These are phyloP conservation scores for Penicillium sp. DNA, from an alignment of 2,329 filamentous ascomycete species.

Conservation along the genomic window DNA sequence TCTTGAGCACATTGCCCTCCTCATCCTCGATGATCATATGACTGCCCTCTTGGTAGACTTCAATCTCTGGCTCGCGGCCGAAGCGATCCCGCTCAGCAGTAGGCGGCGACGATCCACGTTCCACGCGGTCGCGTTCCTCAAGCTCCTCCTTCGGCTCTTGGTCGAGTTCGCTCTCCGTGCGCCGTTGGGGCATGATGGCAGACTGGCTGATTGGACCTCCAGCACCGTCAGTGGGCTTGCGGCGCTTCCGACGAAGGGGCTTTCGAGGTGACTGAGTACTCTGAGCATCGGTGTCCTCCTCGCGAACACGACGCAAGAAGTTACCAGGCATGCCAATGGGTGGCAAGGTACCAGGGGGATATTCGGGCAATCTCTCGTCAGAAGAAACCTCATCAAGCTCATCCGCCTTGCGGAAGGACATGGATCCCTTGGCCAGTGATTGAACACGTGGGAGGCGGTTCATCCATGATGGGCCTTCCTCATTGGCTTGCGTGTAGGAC, in stretches of 20 bases:
- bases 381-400: slow-evolving; percentile 64
- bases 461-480: slow-evolving; percentile 93
- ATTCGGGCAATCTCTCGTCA: slow-evolving; percentile 58
- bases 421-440: slow-evolving; percentile 77
- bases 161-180: slow-evolving; percentile 35
- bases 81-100: slow-evolving; percentile 33
- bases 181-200: slow-evolving; percentile 72
- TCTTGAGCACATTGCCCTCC: slow-evolving; percentile 80
- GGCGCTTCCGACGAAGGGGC: slow-evolving; percentile 56
- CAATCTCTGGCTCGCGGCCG: slow-evolving; percentile 49
- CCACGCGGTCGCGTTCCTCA: slow-evolving; percentile 31
- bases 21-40: slow-evolving; percentile 80
- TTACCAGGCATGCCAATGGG: slow-evolving; percentile 71
- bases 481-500: slow-evolving; percentile 89
- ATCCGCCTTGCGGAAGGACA: slow-evolving; percentile 73
- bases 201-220: slow-evolving; percentile 89
- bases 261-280: slow-evolving; percentile 59
- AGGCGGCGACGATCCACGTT: slow-evolving; percentile 44
- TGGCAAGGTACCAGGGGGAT: slow-evolving; percentile 70
- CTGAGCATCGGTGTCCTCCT: slow-evolving; percentile 65
- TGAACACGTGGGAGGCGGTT: slow-evolving; percentile 80
- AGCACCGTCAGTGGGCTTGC: slow-evolving; percentile 69
- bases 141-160: slow-evolving; percentile 26
- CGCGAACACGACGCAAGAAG: slow-evolving; percentile 76
- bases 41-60: slow-evolving; percentile 79